These are phyloP conservation scores for Pichia phayaonensis DNA, from an alignment of 805 yeast genomes.

Conservation along the genomic window DNA sequence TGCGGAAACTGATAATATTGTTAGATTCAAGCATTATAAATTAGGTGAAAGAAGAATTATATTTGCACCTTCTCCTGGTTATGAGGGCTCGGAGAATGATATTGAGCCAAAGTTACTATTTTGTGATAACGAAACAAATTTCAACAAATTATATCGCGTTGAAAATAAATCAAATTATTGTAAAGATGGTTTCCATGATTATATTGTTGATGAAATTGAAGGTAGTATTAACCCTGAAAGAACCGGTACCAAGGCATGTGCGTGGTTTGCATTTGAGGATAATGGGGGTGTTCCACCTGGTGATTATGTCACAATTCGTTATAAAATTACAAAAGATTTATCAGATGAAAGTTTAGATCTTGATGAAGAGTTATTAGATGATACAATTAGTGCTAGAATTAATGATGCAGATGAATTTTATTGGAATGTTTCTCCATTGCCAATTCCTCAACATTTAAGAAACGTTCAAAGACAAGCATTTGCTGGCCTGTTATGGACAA, in stretches of 20 bases:
- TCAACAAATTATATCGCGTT: constrained; percentile 55
- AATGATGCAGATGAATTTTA: constrained; percentile 91
- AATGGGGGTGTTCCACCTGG: constrained; percentile 78
- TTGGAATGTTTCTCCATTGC: constrained; percentile 81
- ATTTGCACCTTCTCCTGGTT: constrained; percentile 82
- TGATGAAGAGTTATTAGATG: constrained; percentile 71
- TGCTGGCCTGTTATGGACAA: constrained; percentile 90
- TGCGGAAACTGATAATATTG: constrained; percentile 35
- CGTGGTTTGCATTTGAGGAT: constrained; percentile 72
- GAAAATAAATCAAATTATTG: constrained; percentile 53
- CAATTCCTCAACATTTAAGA: constrained; percentile 70
- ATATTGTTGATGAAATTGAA: constrained; percentile 52
- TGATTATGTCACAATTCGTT: constrained; percentile 78
- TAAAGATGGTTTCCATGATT: constrained; percentile 90
- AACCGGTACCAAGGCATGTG: constrained; percentile 77
- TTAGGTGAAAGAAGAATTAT: constrained; percentile 59
- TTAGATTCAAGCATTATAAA: constrained; percentile 58
- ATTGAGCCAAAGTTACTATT: constrained; percentile 71
- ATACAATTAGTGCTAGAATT: constrained; percentile 58
- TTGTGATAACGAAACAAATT: constrained; percentile 87
- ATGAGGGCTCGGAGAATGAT: constrained; percentile 49
- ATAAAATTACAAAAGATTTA: constrained; percentile 41
- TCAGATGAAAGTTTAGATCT: constrained; percentile 33
- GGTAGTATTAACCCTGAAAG: constrained; percentile 62
- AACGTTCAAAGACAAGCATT: constrained; percentile 88